phyloP scores from a whole-genome alignment of 306 rosid genomes.

The Acacia melanoxylon region DNA sequence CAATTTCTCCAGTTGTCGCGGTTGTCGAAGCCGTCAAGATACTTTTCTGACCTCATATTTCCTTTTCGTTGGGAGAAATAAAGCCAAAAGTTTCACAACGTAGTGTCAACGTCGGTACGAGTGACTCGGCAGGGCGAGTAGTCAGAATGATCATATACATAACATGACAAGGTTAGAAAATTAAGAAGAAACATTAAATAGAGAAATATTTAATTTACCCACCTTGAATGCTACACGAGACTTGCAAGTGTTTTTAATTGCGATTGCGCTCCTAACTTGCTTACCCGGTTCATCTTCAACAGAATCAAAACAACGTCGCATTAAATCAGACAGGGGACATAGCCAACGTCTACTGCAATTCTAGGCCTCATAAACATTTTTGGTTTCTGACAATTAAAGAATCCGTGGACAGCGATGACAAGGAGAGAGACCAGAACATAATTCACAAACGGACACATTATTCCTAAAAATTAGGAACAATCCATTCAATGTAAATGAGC shows the following conservation, averaged over 20 bases:
- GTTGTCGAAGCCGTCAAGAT: constrained; percentile 15
- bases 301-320: constrained; percentile 32
- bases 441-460: not conserved
- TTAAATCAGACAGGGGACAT: constrained; percentile 26
- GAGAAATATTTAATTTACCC: constrained; percentile 36
- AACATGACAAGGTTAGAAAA: constrained; percentile 1
- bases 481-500: constrained; percentile 20
- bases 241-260: constrained; percentile 89
- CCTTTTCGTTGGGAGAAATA: constrained; percentile 21
- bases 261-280: constrained; percentile 93
- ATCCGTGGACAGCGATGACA: not conserved
- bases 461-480: constrained; percentile 8
- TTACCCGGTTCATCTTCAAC: constrained; percentile 90
- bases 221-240: constrained; percentile 95
- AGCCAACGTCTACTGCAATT: constrained; percentile 23
- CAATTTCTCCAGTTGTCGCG: not conserved
- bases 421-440: constrained; percentile 2
- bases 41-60: constrained; percentile 1
- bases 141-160: not conserved
- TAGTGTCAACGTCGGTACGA: constrained; percentile 2
- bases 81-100: constrained; percentile 5
- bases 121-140: not conserved
- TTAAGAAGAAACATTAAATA: not conserved
- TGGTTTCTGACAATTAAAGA: constrained; percentile 21
- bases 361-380: constrained; percentile 2